Conservation (phyloP, 306 rosid species). For the Ammopiptanthus mongolicus region DNA sequence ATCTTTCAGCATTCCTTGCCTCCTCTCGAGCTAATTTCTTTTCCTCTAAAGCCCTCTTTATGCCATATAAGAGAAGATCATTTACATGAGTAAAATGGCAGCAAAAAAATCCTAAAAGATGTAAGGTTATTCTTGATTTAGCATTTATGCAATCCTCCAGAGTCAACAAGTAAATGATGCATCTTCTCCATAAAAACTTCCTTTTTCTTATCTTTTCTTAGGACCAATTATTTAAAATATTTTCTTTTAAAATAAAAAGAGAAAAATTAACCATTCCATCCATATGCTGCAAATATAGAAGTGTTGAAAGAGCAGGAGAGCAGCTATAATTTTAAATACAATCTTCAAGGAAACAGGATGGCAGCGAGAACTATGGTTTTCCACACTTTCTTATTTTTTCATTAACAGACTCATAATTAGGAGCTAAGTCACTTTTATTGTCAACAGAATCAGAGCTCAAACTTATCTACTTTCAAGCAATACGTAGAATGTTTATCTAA, state of each 20-base stretch:
- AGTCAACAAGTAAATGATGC: not conserved
- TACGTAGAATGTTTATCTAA: not conserved
- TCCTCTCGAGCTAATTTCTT: conserved; percentile 67
- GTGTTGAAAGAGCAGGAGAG: not conserved
- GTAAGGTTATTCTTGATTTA: not conserved
- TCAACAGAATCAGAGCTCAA: not conserved
- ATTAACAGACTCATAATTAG: not conserved
- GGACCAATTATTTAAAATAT: not conserved
- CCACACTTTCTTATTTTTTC: not conserved
- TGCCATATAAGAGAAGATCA: conserved; percentile 14
- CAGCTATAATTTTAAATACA: not conserved
- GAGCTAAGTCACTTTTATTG: not conserved
- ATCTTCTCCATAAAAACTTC: not conserved
- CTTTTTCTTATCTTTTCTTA: not conserved
- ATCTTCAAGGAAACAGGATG: not conserved
- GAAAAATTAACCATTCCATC: not conserved
- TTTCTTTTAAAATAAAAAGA: not conserved
- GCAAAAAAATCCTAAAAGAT: not conserved
- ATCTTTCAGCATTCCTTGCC: conserved; percentile 65
- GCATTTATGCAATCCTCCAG: not conserved
- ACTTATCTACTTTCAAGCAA: not conserved
- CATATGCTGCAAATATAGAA: not conserved
- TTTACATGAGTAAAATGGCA: conserved; percentile 5
- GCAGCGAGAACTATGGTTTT: not conserved
- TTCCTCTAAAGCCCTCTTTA: conserved; percentile 84